Percentiles rank a stretch among this genome's conserved stretches.
Conservation (phyloP, 2,329 filamentous ascomycete genomes). For the Sporothrix luriei region DNA sequence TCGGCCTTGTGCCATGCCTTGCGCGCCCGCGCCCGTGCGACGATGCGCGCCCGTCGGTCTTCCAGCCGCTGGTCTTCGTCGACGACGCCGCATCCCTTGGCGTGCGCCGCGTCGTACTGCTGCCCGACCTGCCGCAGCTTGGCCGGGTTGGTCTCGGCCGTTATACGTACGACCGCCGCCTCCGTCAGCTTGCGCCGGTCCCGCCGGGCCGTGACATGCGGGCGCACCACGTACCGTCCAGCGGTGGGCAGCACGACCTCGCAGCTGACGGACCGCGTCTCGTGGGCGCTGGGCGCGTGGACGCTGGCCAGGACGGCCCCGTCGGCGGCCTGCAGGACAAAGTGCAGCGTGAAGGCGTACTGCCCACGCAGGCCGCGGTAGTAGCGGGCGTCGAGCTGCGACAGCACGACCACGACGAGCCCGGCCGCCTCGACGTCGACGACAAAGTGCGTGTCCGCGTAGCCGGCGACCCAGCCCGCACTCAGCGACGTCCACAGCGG, state of each 20-base stretch:
- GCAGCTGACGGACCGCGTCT: slow-evolving; percentile 64
- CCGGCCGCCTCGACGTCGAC: slow-evolving; percentile 48
- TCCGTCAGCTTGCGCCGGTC: slow-evolving; percentile 52
- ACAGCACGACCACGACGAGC: slow-evolving; percentile 49
- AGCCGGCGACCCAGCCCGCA: slow-evolving; percentile 52
- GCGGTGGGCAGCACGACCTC: slow-evolving; percentile 68
- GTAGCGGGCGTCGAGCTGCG: slow-evolving; percentile 52
- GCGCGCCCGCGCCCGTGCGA: background rate
- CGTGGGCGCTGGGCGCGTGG: slow-evolving; percentile 39
- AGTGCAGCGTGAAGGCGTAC: slow-evolving; percentile 49
- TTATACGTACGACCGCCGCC: slow-evolving; percentile 60
- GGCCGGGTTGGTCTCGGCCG: slow-evolving; percentile 54
- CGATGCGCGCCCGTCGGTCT: slow-evolving; percentile 4
- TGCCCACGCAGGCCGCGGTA: slow-evolving; percentile 51
- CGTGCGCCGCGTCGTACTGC: slow-evolving; percentile 63
- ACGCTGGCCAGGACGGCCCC: slow-evolving; percentile 39
- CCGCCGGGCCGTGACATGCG: slow-evolving; percentile 64
- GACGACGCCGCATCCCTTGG: slow-evolving; percentile 37
- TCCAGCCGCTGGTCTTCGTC: slow-evolving; percentile 34
- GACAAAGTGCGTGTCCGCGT: slow-evolving; percentile 50
- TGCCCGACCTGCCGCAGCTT: slow-evolving; percentile 65
- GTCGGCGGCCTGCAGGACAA: slow-evolving; percentile 39
- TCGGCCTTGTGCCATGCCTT: slow-evolving; percentile 21
- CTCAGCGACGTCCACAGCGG: slow-evolving; percentile 50
- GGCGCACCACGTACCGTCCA: slow-evolving; percentile 68